phyloP scores from a whole-genome alignment of 306 rosid genomes.

The Lathyrus oleraceus region DNA sequence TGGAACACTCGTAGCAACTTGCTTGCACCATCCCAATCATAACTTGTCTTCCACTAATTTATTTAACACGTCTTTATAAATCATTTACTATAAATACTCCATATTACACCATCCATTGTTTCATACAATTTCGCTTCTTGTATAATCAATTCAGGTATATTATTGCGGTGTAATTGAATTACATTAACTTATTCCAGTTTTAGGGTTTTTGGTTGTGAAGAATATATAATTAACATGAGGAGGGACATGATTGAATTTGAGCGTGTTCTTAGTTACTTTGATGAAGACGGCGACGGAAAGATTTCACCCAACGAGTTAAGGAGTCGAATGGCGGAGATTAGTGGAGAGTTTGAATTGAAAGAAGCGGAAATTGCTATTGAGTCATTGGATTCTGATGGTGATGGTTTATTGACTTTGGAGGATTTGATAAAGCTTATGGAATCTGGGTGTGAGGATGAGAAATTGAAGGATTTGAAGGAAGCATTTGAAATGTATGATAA shows the following conservation, averaged over 20 bases:
- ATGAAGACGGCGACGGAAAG: slow-evolving; percentile 84
- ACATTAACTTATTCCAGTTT: neutral
- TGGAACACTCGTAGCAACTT: neutral
- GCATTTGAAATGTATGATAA: slow-evolving; percentile 68
- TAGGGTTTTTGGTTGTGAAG: neutral
- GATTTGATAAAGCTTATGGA: slow-evolving; percentile 60
- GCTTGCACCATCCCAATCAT: neutral
- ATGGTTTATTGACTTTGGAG: slow-evolving; percentile 64
- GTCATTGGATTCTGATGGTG: slow-evolving; percentile 76
- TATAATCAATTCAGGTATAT: neutral
- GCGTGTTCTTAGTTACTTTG: slow-evolving; percentile 63
- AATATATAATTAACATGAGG: slow-evolving; percentile 33
- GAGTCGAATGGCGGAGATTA: slow-evolving; percentile 42
- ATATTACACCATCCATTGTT: neutral
- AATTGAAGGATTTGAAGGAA: slow-evolving; percentile 61
- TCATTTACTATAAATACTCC: neutral
- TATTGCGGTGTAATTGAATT: neutral
- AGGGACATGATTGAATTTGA: slow-evolving; percentile 33
- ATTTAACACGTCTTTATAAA: slow-evolving; percentile 8
- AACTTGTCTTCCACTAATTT: neutral
- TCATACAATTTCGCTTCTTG: neutral
- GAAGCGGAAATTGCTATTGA: slow-evolving; percentile 63
- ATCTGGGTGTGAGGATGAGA: slow-evolving; percentile 58
- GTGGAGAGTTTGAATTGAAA: slow-evolving; percentile 48
- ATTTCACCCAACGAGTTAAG: slow-evolving; percentile 64